phyloP scores from a whole-genome alignment of 257 asterid species.

The Solanum ossicruentum region DNA sequence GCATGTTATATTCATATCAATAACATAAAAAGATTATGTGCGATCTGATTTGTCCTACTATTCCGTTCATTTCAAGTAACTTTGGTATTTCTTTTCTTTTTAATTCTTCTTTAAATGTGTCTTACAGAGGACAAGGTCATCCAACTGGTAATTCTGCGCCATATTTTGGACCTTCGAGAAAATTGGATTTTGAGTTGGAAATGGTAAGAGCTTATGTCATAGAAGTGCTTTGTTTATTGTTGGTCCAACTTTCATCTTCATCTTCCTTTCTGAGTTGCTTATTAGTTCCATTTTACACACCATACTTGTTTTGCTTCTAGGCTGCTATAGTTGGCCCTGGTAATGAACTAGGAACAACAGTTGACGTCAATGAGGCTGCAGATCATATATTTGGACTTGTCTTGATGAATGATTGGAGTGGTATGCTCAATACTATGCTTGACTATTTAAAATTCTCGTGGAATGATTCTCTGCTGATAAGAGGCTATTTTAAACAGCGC shows the following conservation, averaged over 20 bases:
- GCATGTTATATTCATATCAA: background rate
- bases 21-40: background rate
- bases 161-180: slow-evolving; percentile 89
- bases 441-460: background rate
- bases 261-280: background rate
- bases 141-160: slow-evolving; percentile 57
- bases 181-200: slow-evolving; percentile 96
- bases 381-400: slow-evolving; percentile 94
- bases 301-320: slow-evolving; percentile 16
- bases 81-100: background rate
- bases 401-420: slow-evolving; percentile 98
- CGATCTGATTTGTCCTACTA: background rate
- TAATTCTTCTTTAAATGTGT: slow-evolving; percentile 5
- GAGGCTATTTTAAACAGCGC: slow-evolving; percentile 49
- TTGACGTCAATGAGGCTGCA: slow-evolving; percentile 60
- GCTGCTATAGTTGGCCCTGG: slow-evolving; percentile 97
- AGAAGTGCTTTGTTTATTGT: background rate
- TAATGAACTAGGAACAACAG: slow-evolving; percentile 70
- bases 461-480: slow-evolving; percentile 5
- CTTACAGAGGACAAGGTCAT: slow-evolving; percentile 77
- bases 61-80: background rate
- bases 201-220: slow-evolving; percentile 41
- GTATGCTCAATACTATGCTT: slow-evolving; percentile 24
- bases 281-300: background rate
- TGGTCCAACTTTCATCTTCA: background rate